phyloP scores from a whole-genome alignment of 2,329 filamentous ascomycete species.

The Nigrograna mackinnonii region DNA sequence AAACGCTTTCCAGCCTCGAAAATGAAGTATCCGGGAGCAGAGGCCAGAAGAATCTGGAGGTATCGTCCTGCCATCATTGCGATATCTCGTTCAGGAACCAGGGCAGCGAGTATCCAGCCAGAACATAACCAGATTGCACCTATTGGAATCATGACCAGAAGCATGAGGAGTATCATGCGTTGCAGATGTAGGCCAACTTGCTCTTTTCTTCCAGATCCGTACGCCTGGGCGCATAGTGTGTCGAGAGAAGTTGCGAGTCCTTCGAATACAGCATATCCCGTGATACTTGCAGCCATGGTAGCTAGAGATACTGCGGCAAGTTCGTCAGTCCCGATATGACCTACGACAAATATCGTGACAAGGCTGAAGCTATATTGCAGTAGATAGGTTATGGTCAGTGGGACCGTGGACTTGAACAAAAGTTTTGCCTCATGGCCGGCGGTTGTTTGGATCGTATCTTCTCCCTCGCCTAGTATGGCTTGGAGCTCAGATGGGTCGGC shows the following conservation, averaged over 20 bases:
- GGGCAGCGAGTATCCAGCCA: constrained; percentile 48
- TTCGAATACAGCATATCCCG: constrained; percentile 56
- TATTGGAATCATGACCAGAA: constrained; percentile 52
- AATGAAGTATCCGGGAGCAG: constrained; percentile 56
- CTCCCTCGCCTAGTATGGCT: constrained; percentile 22
- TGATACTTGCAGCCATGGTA: constrained; percentile 58
- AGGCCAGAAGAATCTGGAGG: constrained; percentile 52
- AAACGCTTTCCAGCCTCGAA: constrained; percentile 61
- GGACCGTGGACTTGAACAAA: constrained; percentile 49
- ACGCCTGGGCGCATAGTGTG: constrained; percentile 57
- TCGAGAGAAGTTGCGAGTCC: constrained; percentile 54
- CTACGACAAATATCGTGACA: constrained; percentile 56
- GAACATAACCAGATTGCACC: constrained; percentile 55
- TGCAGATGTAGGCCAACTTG: constrained; percentile 58
- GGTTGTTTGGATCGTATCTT: constrained; percentile 25
- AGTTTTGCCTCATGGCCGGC: constrained; percentile 32
- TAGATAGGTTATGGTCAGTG: constrained; percentile 57
- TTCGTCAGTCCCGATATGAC: constrained; percentile 57
- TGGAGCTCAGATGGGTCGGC: constrained; percentile 30
- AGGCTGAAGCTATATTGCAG: constrained; percentile 57
- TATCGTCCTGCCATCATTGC: constrained; percentile 56
- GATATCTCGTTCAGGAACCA: constrained; percentile 53
- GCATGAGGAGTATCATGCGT: constrained; percentile 56
- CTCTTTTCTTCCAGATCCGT: constrained; percentile 52
- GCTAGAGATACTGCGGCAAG: constrained; percentile 57